A percentile compares a stretch with the other conserved stretches of the same genome.
Conservation (phyloP, 1,284 basidiomycete genomes). For the Ceratobasidium sp. region DNA sequence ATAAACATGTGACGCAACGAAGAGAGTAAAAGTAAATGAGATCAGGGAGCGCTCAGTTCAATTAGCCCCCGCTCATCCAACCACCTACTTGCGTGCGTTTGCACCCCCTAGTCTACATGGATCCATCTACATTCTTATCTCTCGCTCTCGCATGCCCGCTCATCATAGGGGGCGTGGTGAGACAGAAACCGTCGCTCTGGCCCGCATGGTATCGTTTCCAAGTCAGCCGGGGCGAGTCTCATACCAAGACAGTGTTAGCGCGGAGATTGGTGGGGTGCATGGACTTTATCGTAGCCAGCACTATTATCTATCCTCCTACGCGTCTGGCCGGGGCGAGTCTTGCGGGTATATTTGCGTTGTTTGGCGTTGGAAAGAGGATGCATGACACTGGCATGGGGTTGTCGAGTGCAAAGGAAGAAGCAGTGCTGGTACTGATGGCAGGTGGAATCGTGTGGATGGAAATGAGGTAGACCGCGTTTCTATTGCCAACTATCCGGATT, state of each 20-base stretch:
- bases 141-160: not conserved
- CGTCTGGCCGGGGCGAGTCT: not conserved
- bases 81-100: too few relatives aligned
- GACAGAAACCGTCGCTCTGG: not conserved
- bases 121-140: not conserved
- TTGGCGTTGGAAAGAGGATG: not conserved
- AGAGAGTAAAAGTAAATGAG: too few relatives aligned
- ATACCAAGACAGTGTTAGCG: not conserved
- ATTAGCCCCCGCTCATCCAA: too few relatives aligned
- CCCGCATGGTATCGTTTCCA: not conserved
- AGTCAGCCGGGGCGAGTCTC: not conserved
- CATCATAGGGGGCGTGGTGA: not conserved
- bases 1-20: not conserved
- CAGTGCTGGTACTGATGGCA: not conserved
- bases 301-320: not conserved
- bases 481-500: too few relatives aligned
- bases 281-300: not conserved
- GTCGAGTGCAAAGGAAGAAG: not conserved
- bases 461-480: not conserved
- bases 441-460: not conserved
- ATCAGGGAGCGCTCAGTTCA: too few relatives aligned
- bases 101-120: not conserved
- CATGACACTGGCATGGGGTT: not conserved
- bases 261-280: not conserved
- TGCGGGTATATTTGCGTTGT: not conserved